phyloP scores from a whole-genome alignment of 352 stramenopile genomes.

The Phytophthora syringae region DNA sequence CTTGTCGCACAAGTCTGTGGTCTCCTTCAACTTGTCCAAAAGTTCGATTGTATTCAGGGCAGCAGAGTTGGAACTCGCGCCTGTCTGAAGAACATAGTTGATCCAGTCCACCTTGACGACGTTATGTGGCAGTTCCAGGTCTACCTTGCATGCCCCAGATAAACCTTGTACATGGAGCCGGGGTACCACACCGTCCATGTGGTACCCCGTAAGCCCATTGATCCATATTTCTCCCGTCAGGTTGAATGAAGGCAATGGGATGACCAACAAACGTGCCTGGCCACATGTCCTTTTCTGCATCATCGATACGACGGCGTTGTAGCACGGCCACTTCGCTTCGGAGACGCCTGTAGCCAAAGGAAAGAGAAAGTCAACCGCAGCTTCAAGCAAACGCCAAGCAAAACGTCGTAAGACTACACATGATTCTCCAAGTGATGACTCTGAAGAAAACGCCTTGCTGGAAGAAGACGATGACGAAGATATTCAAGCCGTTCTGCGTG shows the following conservation, averaged over 20 bases:
- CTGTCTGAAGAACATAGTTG: not conserved
- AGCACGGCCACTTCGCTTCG: no score
- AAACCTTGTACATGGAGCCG: no score
- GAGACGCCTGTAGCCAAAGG: not conserved
- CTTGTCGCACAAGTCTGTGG: not conserved
- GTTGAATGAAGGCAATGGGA: no score
- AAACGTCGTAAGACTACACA: not conserved
- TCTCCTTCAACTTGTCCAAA: not conserved
- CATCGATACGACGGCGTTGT: no score
- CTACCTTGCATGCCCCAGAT: no score
- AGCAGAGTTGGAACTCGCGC: not conserved
- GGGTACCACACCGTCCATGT: no score
- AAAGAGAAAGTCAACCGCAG: not conserved
- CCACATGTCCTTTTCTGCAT: no score
- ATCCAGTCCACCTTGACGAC: no score
- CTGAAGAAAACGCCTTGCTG: not conserved
- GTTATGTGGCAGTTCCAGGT: no score
- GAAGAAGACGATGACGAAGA: not conserved
- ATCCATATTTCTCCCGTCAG: no score
- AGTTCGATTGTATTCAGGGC: not conserved
- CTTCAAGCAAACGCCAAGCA: not conserved
- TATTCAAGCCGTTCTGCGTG: not conserved
- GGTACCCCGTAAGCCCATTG: no score
- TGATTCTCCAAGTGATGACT: not conserved
- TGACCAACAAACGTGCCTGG: no score